Percentiles rank a stretch among this genome's conserved stretches.
Evolutionary conservation across 2,329 filamentous ascomycete species (phyloP).

Genomic region (Paraphoma sp.): DNA sequence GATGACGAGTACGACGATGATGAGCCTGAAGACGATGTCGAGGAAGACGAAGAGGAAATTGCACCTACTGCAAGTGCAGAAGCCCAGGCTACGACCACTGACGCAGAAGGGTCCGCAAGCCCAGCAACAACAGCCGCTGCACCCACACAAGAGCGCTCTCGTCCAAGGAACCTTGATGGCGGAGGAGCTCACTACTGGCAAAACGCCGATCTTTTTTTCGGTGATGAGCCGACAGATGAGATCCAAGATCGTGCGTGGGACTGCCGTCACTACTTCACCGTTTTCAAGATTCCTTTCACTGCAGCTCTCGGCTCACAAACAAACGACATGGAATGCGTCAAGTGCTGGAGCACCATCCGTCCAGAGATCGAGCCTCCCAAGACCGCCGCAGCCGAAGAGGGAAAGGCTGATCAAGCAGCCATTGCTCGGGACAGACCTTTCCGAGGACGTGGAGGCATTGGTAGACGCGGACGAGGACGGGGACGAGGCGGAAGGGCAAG

Average conservation of each 20-base stretch:
- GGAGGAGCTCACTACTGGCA: slow-evolving; percentile 42
- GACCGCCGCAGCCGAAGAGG: not conserved
- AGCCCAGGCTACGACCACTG: not conserved
- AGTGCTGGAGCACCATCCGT: slow-evolving; percentile 35
- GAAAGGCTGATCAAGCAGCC: not conserved
- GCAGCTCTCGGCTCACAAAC: slow-evolving; percentile 12
- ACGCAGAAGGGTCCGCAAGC: not conserved
- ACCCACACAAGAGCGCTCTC: slow-evolving; percentile 4
- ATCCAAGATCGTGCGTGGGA: slow-evolving; percentile 27
- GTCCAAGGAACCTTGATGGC: slow-evolving; percentile 42
- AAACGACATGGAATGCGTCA: slow-evolving; percentile 36
- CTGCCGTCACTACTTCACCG: slow-evolving; percentile 32
- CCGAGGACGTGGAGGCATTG: not conserved
- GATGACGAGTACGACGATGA: slow-evolving; percentile 33
- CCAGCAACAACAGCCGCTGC: not conserved
- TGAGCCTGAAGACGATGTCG: slow-evolving; percentile 30
- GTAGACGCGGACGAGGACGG: not conserved
- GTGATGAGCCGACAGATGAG: slow-evolving; percentile 44
- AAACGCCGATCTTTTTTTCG: slow-evolving; percentile 38
- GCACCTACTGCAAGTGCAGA: not conserved
- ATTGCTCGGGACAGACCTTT: not conserved
- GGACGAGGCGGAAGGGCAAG: slow-evolving; percentile 1
- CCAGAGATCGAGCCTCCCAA: slow-evolving; percentile 27
- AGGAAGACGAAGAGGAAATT: slow-evolving; percentile 5
- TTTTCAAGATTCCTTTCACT: slow-evolving; percentile 19